Percentiles rank a stretch among this genome's conserved stretches.
These are phyloP conservation scores for Candida andamanensis DNA, from an alignment of 805 yeast genomes.

Conservation along the genomic window DNA sequence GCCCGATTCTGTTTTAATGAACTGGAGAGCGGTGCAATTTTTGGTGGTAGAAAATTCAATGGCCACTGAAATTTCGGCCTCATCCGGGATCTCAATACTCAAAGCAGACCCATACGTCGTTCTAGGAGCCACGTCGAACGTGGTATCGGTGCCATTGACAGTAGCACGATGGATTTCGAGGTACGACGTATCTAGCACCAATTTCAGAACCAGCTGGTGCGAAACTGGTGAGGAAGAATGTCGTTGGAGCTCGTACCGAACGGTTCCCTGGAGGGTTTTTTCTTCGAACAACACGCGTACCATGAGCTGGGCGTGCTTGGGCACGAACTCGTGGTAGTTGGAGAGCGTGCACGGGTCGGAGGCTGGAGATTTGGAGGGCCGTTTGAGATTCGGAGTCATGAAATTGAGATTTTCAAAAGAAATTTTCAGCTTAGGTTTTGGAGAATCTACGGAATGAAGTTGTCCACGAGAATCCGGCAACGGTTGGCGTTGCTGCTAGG, in stretches of 20 bases:
- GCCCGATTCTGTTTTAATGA: conserved; percentile 29
- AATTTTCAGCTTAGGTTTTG: neutral
- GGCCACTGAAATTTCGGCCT: conserved; percentile 10
- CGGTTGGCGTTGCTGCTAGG: no score
- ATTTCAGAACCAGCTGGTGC: neutral
- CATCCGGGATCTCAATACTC: conserved; percentile 10
- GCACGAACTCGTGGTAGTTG: conserved; percentile 21
- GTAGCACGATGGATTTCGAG: conserved; percentile 15
- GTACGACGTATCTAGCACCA: conserved; percentile 23
- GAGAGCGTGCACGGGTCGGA: conserved; percentile 26
- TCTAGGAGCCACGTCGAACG: conserved; percentile 7
- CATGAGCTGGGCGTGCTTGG: conserved; percentile 16
- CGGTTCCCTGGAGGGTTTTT: conserved; percentile 19
- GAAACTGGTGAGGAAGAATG: conserved; percentile 4
- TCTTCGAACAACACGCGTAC: conserved; percentile 21
- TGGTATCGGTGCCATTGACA: conserved; percentile 15
- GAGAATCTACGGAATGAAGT: neutral
- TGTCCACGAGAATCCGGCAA: neutral
- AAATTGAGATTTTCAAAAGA: no score
- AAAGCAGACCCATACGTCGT: conserved; percentile 22
- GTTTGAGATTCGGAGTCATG: conserved; percentile 1
- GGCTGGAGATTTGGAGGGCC: conserved; percentile 10
- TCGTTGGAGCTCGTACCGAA: conserved; percentile 15
- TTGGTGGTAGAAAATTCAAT: conserved; percentile 24
- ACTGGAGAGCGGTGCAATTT: conserved; percentile 30